phyloP scores from a whole-genome alignment of 495 filamentous ascomycete species.

The Aspergillus panamensis region DNA sequence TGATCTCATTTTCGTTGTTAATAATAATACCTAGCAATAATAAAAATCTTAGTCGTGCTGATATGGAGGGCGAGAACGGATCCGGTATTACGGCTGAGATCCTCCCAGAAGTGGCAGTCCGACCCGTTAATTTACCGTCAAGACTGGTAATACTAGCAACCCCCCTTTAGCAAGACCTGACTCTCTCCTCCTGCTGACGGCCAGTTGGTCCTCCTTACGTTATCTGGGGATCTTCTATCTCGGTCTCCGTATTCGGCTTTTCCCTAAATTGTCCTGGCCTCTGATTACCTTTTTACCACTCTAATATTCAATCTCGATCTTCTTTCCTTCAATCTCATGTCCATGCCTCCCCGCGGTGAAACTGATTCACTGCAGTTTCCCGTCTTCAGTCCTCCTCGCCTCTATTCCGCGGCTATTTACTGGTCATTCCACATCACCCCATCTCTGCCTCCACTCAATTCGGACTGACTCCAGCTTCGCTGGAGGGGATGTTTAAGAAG shows the following conservation, averaged over 20 bases:
- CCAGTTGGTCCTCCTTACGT: slow-evolving; percentile 22
- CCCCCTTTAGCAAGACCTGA: neutral
- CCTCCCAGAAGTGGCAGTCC: neutral
- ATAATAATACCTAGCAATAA: neutral
- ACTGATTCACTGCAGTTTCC: slow-evolving; percentile 15
- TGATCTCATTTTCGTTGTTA: neutral
- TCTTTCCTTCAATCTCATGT: slow-evolving; percentile 1
- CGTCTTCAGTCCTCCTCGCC: slow-evolving; percentile 7
- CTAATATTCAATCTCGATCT: slow-evolving; percentile 2
- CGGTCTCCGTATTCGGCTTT: slow-evolving; percentile 22
- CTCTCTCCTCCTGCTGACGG: neutral
- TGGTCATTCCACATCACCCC: slow-evolving; percentile 5
- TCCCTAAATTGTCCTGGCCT: slow-evolving; percentile 9
- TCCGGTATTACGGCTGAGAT: slow-evolving; percentile 7
- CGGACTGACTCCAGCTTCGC: neutral
- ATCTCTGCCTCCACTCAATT: slow-evolving; percentile 1
- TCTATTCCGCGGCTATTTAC: slow-evolving; percentile 15
- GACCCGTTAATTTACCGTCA: slow-evolving; percentile 9
- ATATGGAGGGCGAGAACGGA: neutral
- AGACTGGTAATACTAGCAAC: slow-evolving; percentile 4
- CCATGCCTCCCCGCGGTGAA: slow-evolving; percentile 2
- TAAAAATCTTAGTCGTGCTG: neutral
- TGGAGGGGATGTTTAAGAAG: slow-evolving; percentile 6
- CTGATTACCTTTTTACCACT: slow-evolving; percentile 2
- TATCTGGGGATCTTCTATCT: slow-evolving; percentile 22